Evolutionary conservation across 2,329 filamentous ascomycete species (phyloP).

Genomic region (Colletotrichum godetiae): DNA sequence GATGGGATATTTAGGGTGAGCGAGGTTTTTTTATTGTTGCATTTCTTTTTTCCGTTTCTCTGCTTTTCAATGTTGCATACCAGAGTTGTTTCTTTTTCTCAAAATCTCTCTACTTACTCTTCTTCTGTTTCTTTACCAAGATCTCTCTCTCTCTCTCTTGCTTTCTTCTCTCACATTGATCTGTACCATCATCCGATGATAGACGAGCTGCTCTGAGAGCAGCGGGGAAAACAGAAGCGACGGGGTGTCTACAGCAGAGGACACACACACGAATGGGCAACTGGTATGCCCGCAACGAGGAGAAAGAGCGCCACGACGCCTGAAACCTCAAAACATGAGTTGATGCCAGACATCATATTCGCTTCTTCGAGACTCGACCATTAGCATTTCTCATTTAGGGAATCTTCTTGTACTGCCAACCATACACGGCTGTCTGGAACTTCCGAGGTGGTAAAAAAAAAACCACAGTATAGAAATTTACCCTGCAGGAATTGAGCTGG

Average conservation of each 20-base stretch:
- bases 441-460: background rate
- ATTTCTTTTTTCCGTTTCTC: constrained; percentile 4
- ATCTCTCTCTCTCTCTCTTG: background rate
- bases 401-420: background rate
- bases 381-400: constrained; percentile 25
- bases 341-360: constrained; percentile 12
- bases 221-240: constrained; percentile 19
- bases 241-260: background rate
- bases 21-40: constrained; percentile 21
- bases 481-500: constrained; percentile 33
- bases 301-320: background rate
- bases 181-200: constrained; percentile 26
- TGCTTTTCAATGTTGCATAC: background rate
- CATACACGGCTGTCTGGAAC: constrained; percentile 10
- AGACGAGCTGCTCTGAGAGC: constrained; percentile 20
- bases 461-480: constrained; percentile 7
- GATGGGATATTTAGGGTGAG: constrained; percentile 12
- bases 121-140: constrained; percentile 8
- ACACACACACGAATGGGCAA: background rate
- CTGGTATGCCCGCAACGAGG: background rate
- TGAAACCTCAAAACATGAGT: background rate
- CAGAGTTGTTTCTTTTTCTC: constrained; percentile 13
- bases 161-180: constrained; percentile 27
- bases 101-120: constrained; percentile 21
- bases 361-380: background rate